Conservation (phyloP, 1,139 yeast genomes). For the Hyphopichia khmerensis region DNA sequence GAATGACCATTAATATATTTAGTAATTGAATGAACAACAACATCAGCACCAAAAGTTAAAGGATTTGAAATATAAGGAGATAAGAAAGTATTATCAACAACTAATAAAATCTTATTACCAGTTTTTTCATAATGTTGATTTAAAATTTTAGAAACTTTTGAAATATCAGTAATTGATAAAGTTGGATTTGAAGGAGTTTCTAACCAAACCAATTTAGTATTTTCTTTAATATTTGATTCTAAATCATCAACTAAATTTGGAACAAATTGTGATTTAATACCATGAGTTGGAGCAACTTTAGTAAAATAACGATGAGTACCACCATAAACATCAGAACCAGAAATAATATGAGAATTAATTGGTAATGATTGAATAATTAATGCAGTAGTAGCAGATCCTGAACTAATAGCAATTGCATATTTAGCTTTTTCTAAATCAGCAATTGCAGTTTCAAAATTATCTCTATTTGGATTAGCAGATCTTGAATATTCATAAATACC, state of each 20-base stretch:
- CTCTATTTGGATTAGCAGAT: conserved; percentile 87
- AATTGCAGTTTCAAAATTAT: conserved; percentile 74
- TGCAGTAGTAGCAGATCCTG: conserved; percentile 88
- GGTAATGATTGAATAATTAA: conserved; percentile 73
- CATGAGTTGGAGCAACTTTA: conserved; percentile 79
- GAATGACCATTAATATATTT: conserved; percentile 92
- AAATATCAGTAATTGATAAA: conserved; percentile 70
- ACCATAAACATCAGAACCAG: conserved; percentile 89
- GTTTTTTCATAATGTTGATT: conserved; percentile 46
- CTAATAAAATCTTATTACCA: conserved; percentile 54
- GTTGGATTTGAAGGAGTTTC: conserved; percentile 93
- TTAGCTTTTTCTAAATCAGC: conserved; percentile 80
- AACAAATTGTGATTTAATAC: conserved; percentile 69
- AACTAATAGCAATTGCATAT: conserved; percentile 75
- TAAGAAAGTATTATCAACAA: conserved; percentile 91
- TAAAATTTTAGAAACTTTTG: conserved; percentile 55
- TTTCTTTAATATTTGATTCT: conserved; percentile 51
- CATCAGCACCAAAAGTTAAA: conserved; percentile 77
- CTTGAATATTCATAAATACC: conserved; percentile 86
- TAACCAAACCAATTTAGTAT: conserved; percentile 81
- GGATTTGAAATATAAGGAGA: conserved; percentile 93
- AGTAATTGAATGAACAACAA: conserved; percentile 86
- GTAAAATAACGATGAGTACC: conserved; percentile 93
- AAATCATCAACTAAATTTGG: conserved; percentile 63
- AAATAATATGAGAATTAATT: conserved; percentile 69